phyloP scores from a whole-genome alignment of 768 basidiomycete genomes.

The Termitomyces sp. region DNA sequence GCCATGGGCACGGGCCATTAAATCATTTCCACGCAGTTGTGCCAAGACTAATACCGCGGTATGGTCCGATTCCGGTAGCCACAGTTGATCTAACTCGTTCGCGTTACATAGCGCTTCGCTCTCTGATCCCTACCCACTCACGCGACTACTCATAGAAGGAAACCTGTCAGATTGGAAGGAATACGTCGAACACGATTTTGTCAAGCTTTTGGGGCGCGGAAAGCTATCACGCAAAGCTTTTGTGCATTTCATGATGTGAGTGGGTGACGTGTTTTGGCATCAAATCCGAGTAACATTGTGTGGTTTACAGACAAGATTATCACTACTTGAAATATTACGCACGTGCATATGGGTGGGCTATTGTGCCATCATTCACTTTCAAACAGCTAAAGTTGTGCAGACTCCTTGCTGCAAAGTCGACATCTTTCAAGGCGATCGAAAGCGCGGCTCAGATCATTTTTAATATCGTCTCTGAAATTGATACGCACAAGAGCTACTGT shows the following conservation, averaged over 20 bases:
- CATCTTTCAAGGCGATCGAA: conserved; percentile 53
- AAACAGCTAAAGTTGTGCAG: conserved; percentile 25
- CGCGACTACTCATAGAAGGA: conserved; percentile 53
- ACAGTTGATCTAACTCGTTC: background rate
- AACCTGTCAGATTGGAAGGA: conserved; percentile 55
- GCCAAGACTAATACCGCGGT: conserved; percentile 45
- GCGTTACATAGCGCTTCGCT: conserved; percentile 41
- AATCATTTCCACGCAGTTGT: conserved; percentile 73
- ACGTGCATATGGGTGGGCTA: conserved; percentile 63
- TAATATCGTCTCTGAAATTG: conserved; percentile 61
- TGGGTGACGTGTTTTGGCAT: background rate
- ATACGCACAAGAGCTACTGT: conserved; percentile 70
- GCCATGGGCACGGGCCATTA: conserved; percentile 75
- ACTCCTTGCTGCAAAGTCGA: conserved; percentile 74
- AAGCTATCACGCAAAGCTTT: conserved; percentile 63
- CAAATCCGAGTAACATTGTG: background rate
- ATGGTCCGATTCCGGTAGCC: background rate
- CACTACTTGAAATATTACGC: conserved; percentile 80
- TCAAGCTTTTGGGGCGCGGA: conserved; percentile 67
- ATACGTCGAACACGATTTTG: conserved; percentile 84
- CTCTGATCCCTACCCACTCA: conserved; percentile 64
- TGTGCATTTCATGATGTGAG: conserved; percentile 80
- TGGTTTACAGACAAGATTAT: conserved; percentile 66
- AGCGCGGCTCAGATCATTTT: conserved; percentile 59
- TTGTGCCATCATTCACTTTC: background rate